Base-by-base conservation (phyloP, 2,329 filamentous ascomycete species). In the Microsporum audouinii region DNA sequence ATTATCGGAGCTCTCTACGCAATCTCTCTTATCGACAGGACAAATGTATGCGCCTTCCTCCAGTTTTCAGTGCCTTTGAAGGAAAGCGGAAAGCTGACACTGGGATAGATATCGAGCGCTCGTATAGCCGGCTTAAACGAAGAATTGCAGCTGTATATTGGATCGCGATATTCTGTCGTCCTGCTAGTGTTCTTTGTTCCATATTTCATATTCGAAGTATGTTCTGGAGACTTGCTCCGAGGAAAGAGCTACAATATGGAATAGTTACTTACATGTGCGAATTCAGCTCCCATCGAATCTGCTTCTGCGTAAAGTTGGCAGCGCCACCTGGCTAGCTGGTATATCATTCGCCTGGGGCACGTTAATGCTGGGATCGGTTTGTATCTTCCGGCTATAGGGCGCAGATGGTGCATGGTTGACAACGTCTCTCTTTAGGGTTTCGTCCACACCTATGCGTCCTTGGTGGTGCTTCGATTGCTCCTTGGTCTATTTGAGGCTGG, bases 21-120 rank as follows among this genome's bases (percentile, higher is more conserved):
- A 70, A 79, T 89, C 66, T 86, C 82, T 64, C 75, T 92, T 60
- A 88, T 92, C 83, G 89, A 94, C 69, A 79, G 89, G 39, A 89
- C 87, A 2, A 92, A 92, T 72, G 75, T 91, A 63, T 59, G 62
- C 27, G 10, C 10, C 29, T 53, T 23, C 3, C 14, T 47, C 57
- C 10, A 6, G 38, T 45, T 29, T 51, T 6, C 57, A 41, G 5
- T 17, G 17, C 27, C 12, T 51, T 34, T 8, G 14, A 47, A n/a
- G 31, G 12, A 56, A 23, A 23, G 5, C 8, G n/a, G 33, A 39
- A 45, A 17, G n/a, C 51, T 61, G 29, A 60, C 38, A 29, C 8
- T 17, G 23, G 29, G 1, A 31, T 53, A 63, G 49, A 59, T 64
- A n/a, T 57, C 61, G 17, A 34, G 41, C 29, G 61, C 63, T n/a